Evolutionary conservation across 2,329 filamentous ascomycete genomes (phyloP).

Genomic region (Fonsecaea multimorphosa): DNA sequence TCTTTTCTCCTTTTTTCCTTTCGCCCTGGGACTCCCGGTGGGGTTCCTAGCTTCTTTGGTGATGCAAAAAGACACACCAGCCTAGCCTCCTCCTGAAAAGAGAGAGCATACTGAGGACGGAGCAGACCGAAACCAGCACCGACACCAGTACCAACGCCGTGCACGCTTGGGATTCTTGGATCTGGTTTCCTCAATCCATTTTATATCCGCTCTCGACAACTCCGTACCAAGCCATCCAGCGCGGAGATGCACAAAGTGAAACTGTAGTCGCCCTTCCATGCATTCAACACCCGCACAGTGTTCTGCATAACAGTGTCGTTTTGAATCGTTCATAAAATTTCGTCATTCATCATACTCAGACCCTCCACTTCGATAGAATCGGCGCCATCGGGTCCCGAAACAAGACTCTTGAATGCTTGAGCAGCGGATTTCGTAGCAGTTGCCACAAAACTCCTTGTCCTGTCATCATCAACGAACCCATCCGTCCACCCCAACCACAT

Average conservation of each 20-base stretch:
- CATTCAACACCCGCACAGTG: neutral
- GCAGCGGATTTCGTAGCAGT: constrained; percentile 15
- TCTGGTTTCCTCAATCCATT: neutral
- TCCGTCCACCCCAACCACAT: constrained; percentile 48
- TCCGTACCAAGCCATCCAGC: neutral
- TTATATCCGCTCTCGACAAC: neutral
- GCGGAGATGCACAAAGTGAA: neutral
- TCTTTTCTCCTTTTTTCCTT: no score
- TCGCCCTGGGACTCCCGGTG: no score
- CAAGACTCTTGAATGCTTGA: constrained; percentile 16
- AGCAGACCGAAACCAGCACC: neutral
- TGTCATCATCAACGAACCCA: constrained; percentile 51
- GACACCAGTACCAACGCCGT: neutral
- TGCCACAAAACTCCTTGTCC: constrained; percentile 26
- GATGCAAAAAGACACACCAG: no score
- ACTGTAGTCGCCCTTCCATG: neutral
- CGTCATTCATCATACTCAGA: constrained; percentile 39
- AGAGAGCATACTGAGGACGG: no score
- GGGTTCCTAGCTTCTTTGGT: no score
- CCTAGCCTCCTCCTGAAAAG: no score
- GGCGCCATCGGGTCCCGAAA: constrained; percentile 14
- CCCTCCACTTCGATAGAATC: constrained; percentile 17
- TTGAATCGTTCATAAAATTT: constrained; percentile 36
- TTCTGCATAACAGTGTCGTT: constrained; percentile 2
- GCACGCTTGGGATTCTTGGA: neutral